Base-by-base conservation (phyloP, 2,329 filamentous ascomycete species). In the Neofusicoccum sp. region DNA sequence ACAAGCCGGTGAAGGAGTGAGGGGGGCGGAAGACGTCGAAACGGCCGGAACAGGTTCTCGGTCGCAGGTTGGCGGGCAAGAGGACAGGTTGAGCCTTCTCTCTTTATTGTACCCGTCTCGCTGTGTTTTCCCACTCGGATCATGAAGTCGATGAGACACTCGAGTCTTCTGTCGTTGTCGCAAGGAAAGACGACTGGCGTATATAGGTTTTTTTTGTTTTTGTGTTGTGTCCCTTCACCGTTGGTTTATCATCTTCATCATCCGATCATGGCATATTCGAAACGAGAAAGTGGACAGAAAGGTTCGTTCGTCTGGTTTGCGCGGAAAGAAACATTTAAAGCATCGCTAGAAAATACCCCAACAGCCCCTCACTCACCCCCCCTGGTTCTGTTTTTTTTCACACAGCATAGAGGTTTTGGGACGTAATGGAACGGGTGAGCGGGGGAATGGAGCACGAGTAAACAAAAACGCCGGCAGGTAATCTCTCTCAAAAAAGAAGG, bases 1-100 rank as follows among this genome's bases (percentile, higher is more conserved):
- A 92, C 74, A 91, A 91, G 80, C 88, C 76, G 16, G 57, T 59
- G 34, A 49, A 48, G 57, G 57, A 59, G 11, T 59, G 28, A 41
- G 24, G 28, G 9, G 6, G 28, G 24, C 38, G 36, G 9, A 12
- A 7, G 49, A 40, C 6, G 38, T 43, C 51, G 9, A 56, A 43
- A 53, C 11, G 14, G 51, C 51, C 26, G 36, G 51, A 41, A 31
- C 51, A 36, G 51, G 51, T 24, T 56, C 43, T 56, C 51, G 51
- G 38, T 28, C 33, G 38, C 31, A 56, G 26, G 51, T n/a, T 30
- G n/a, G 12, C 38, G n/a, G 26, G 38, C 28, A 38, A 38, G 51
- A 28, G 40, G n/a, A 14, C n/a, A 31, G 51, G 51, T 56, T 43
- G 51, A 56, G 26, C 51, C 51, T 43, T 6, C 38, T 43, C 16